Evolutionary conservation across 2,329 filamentous ascomycete genomes (phyloP).

Genomic region (Aspergillus brasiliensis): DNA sequence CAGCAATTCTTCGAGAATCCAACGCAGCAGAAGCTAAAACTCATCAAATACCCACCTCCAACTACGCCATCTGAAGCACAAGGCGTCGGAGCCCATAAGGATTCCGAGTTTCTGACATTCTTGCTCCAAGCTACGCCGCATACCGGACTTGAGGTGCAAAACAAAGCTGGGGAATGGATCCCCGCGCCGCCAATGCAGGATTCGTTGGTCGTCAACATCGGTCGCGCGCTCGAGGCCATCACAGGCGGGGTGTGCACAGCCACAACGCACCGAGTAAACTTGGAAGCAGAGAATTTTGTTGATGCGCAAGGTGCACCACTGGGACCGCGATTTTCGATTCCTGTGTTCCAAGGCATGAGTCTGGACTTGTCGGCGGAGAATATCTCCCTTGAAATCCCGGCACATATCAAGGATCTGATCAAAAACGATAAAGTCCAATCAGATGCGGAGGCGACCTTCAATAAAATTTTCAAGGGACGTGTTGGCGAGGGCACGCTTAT

Average conservation of each 20-base stretch:
- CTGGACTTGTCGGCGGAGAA: slow-evolving; percentile 34
- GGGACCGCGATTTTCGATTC: slow-evolving; percentile 39
- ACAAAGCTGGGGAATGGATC: slow-evolving; percentile 51
- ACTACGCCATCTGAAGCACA: slow-evolving; percentile 33
- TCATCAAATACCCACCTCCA: slow-evolving; percentile 50
- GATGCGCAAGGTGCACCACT: slow-evolving; percentile 23
- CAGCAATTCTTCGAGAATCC: slow-evolving; percentile 37
- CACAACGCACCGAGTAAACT: slow-evolving; percentile 39
- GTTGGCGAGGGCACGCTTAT: slow-evolving; percentile 39
- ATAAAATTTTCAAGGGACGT: slow-evolving; percentile 32
- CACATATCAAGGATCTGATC: slow-evolving; percentile 33
- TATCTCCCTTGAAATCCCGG: slow-evolving; percentile 32
- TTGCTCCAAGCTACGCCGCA: slow-evolving; percentile 48
- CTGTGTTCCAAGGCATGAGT: slow-evolving; percentile 40
- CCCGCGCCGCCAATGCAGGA: slow-evolving; percentile 47
- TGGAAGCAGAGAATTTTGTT: slow-evolving; percentile 32
- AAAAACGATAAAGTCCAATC: slow-evolving; percentile 36
- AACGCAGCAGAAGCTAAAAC: slow-evolving; percentile 38
- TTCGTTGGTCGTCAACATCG: slow-evolving; percentile 54
- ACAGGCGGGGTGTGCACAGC: slow-evolving; percentile 40
- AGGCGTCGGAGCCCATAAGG: slow-evolving; percentile 51
- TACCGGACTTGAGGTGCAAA: slow-evolving; percentile 53
- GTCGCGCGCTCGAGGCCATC: slow-evolving; percentile 39
- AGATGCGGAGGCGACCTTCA: slow-evolving; percentile 41
- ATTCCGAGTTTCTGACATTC: slow-evolving; percentile 54